Percentiles rank a stretch among this genome's conserved stretches.
phyloP scores from a whole-genome alignment of 2,329 filamentous ascomycete species.

The Ophiostoma perfectum region DNA sequence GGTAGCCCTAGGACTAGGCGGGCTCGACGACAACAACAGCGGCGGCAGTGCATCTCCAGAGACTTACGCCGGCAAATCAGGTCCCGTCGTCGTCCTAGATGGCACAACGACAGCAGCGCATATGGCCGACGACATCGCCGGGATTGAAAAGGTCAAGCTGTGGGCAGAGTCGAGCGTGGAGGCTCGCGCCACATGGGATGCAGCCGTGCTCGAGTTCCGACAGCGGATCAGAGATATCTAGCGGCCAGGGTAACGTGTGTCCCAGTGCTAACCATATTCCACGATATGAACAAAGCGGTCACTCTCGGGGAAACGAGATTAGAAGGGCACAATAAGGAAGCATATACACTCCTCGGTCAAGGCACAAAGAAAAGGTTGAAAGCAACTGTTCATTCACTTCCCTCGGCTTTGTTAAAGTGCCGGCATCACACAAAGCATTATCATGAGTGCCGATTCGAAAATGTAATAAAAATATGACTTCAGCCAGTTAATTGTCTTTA shows the following conservation, averaged over 20 bases:
- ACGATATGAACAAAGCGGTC: not conserved
- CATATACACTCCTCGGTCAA: too few species aligned
- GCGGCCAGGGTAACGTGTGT: too few species aligned
- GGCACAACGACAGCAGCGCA: slow-evolving; percentile 37
- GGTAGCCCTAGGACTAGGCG: slow-evolving; percentile 41
- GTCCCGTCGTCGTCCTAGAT: slow-evolving; percentile 24
- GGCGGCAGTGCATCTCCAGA: slow-evolving; percentile 36
- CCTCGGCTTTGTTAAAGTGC: too few species aligned
- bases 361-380: too few species aligned
- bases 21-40: slow-evolving; percentile 39
- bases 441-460: too few species aligned
- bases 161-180: slow-evolving; percentile 33
- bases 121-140: slow-evolving; percentile 47
- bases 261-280: too few species aligned
- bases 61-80: not conserved
- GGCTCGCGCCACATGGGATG: slow-evolving; percentile 18
- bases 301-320: too few species aligned
- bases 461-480: too few species aligned
- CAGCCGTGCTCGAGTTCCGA: slow-evolving; percentile 20
- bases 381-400: too few species aligned
- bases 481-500: not conserved
- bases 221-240: slow-evolving; percentile 10
- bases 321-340: too few species aligned
- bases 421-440: too few species aligned
- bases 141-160: slow-evolving; percentile 37